These are phyloP conservation scores for Gryganskiella cystojenkinii DNA, from an alignment of 192 early-diverging fungal genomes.

Conservation along the genomic window DNA sequence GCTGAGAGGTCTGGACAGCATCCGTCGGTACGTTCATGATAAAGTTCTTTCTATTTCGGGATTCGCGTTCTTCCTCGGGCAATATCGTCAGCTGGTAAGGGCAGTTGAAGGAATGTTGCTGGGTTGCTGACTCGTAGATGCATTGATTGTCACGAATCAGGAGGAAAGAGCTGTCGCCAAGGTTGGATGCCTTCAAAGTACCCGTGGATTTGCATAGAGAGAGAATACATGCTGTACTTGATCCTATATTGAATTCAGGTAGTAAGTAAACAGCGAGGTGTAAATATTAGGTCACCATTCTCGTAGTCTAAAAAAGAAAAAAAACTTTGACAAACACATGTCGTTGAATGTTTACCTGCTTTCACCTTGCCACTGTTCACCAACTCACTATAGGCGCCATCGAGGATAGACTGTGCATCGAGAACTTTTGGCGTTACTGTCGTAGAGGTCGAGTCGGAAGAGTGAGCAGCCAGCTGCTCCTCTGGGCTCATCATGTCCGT, in stretches of 20 bases:
- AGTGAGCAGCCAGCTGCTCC: neutral
- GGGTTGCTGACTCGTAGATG: constrained; percentile 67
- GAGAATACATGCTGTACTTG: constrained; percentile 68
- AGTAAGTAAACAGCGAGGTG: neutral
- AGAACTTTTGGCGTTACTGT: constrained; percentile 4
- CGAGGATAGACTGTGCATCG: constrained; percentile 63
- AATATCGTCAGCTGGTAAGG: constrained; percentile 70
- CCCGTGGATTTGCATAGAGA: constrained; percentile 64
- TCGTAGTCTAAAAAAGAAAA: neutral
- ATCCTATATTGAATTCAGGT: constrained; percentile 39
- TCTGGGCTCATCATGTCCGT: constrained; percentile 24
- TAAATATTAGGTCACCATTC: neutral
- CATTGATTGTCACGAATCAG: constrained; percentile 63
- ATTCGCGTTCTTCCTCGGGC: constrained; percentile 57
- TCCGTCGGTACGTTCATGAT: constrained; percentile 68
- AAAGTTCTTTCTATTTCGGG: constrained; percentile 22
- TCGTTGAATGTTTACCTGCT: constrained; percentile 43
- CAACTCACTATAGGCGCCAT: constrained; percentile 56
- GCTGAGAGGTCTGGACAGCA: constrained; percentile 59
- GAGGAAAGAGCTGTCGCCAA: constrained; percentile 68
- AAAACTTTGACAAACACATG: neutral
- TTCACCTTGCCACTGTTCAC: constrained; percentile 59
- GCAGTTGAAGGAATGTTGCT: constrained; percentile 73
- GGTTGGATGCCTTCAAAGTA: constrained; percentile 60
- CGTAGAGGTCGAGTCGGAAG: neutral